Evolutionary conservation across 2,329 filamentous ascomycete species (phyloP).

Genomic region (Fusarium sublunatum): DNA sequence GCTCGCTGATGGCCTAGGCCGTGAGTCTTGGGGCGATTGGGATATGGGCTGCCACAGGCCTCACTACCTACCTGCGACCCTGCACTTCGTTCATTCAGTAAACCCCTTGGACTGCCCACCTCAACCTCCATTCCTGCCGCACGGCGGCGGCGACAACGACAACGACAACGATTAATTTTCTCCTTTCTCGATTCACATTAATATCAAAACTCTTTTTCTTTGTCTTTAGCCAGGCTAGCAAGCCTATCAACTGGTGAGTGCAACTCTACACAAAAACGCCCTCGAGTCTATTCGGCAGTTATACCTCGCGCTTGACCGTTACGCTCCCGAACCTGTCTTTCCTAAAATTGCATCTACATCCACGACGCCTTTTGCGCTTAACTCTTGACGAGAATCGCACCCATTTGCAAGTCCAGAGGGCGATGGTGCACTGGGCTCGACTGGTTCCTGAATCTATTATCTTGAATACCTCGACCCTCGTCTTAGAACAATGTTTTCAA

Average conservation of each 20-base stretch:
- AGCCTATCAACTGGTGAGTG: conserved; percentile 39
- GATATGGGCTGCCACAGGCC: conserved; percentile 53
- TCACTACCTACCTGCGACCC: conserved; percentile 49
- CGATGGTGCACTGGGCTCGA: conserved; percentile 14
- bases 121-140: conserved; percentile 33
- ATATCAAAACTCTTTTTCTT: conserved; percentile 18
- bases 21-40: conserved; percentile 54
- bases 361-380: conserved; percentile 1
- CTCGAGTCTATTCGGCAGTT: conserved; percentile 12
- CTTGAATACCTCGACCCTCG: conserved; percentile 18
- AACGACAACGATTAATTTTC: conserved; percentile 2
- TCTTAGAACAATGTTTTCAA: conserved; percentile 10
- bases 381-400: background rate
- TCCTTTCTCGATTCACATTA: conserved; percentile 4
- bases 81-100: conserved; percentile 43
- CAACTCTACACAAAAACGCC: conserved; percentile 10
- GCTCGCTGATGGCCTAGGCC: conserved; percentile 53
- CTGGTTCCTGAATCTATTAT: conserved; percentile 21
- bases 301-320: conserved; percentile 13
- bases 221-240: conserved; percentile 27
- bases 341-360: background rate
- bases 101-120: conserved; percentile 37
- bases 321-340: conserved; percentile 15
- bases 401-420: conserved; percentile 14
- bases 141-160: conserved; percentile 29